Evolutionary conservation across 2,329 filamentous ascomycete species (phyloP).

Genomic region (Aspergillus pseudoviridinutans): DNA sequence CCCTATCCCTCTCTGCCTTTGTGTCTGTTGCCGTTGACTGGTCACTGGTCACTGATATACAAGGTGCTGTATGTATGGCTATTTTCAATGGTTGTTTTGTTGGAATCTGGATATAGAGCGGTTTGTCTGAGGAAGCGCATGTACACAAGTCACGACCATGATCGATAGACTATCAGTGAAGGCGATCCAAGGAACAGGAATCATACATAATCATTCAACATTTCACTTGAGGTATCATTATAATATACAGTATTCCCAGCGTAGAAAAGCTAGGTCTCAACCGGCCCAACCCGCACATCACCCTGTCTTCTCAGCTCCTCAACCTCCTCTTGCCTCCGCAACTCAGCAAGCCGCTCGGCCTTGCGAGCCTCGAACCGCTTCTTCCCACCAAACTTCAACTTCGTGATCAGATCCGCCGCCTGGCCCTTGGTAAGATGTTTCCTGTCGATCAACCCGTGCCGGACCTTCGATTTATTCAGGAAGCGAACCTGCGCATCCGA

Average conservation of each 20-base stretch:
- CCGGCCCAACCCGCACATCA: constrained; percentile 48
- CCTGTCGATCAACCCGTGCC: constrained; percentile 12
- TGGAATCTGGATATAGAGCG: constrained; percentile 20
- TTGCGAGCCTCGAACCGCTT: constrained; percentile 53
- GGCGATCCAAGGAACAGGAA: not conserved
- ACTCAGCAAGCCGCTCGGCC: constrained; percentile 11
- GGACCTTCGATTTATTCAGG: constrained; percentile 36
- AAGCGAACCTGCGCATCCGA: constrained; percentile 46
- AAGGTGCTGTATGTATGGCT: constrained; percentile 19
- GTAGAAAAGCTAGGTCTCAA: constrained; percentile 7
- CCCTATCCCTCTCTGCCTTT: not conserved
- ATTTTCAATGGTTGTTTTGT: not conserved
- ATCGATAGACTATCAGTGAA: constrained; percentile 7
- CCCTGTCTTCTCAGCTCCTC: constrained; percentile 15
- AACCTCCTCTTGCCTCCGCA: constrained; percentile 5
- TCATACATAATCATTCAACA: not conserved
- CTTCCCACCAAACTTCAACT: constrained; percentile 77
- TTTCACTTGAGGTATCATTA: constrained; percentile 13
- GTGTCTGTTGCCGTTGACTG: not conserved
- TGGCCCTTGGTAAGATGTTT: constrained; percentile 69
- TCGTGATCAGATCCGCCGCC: constrained; percentile 88
- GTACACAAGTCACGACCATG: constrained; percentile 20
- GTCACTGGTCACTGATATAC: constrained; percentile 1
- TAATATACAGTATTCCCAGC: not conserved
- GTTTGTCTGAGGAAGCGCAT: constrained; percentile 1